Evolutionary conservation across 2,329 filamentous ascomycete species (phyloP), one percentile per base, ranked within the genome.

Genomic region (Fusarium sp.): DNA sequence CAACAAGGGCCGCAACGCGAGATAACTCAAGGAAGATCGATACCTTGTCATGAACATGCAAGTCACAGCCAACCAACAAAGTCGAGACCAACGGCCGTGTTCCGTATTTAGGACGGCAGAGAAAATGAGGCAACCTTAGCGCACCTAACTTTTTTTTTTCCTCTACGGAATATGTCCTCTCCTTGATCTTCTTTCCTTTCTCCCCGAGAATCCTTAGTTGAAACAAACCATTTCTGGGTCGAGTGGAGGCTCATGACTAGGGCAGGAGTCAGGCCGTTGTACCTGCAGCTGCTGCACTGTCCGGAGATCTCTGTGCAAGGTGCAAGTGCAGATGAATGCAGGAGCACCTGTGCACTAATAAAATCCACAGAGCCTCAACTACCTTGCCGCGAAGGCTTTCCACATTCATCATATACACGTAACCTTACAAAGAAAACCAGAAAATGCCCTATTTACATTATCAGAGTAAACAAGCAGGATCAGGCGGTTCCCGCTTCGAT

Each of bases 181-280:
- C 49, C 64, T 66, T 65, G 27, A 58, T 49, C 63, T 57, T 65
- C 42, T 27, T 45, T 41, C 38, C 37, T 51, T 59, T 66, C 46
- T 59, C 60, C 56, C 69, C 60, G 69, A 46, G 33, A 46, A 52
- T 66, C 25, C 21, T 23, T 35, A 55, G 45, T 41, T 68, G 65
- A 73, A 73, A 73, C 70, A 63, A 70, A 42, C 57, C 31, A 63
- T 59, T 38, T 51, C 39, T 49, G 61, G 51, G 35, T 67, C 68
- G 27, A 39, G 69, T 66, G 70, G 66, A 66, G 41, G 29, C n/a
- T 38, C 21, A 46, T 55, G 49, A 55, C 61, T 67, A 14, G 31
- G 55, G 29, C 14, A 48, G 23, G 18, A 57, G 39, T 48, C 19
- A 57, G 41, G 54, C n/a, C 29, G 33, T 46, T 57, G 60, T 64